A percentile compares a stretch with the other conserved stretches of the same genome.
These are phyloP conservation scores for Nissolia schottii DNA, from an alignment of 306 rosid genomes.

Conservation along the genomic window DNA sequence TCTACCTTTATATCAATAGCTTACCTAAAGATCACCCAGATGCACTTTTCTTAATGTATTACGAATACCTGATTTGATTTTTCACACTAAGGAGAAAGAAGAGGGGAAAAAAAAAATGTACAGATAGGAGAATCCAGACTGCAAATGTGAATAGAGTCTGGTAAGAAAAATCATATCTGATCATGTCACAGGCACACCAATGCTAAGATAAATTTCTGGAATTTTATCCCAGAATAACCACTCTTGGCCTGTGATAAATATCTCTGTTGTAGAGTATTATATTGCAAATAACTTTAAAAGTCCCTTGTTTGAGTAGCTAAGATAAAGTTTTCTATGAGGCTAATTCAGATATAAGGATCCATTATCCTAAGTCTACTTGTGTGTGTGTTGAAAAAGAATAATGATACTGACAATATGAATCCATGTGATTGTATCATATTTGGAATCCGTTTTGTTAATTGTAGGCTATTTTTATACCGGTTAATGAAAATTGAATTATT, in stretches of 20 bases:
- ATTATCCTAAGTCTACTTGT: not conserved
- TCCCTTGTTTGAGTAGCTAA: constrained; percentile 2
- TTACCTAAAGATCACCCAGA: constrained; percentile 88
- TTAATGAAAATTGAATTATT: not conserved
- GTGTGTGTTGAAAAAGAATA: not conserved
- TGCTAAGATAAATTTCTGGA: constrained; percentile 28
- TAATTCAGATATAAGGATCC: constrained; percentile 9
- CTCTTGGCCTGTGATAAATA: not conserved
- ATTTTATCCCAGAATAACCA: constrained; percentile 12
- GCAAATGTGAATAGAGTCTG: constrained; percentile 72
- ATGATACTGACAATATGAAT: not conserved
- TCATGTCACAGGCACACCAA: constrained; percentile 4
- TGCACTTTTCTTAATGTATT: constrained; percentile 81
- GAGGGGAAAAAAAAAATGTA: constrained; percentile 36
- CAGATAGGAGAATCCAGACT: constrained; percentile 45
- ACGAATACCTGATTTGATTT: constrained; percentile 67
- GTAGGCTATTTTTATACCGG: not conserved
- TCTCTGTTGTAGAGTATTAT: constrained; percentile 14
- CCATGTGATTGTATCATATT: not conserved
- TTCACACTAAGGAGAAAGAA: not conserved
- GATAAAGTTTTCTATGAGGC: not conserved
- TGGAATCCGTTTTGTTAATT: not conserved
- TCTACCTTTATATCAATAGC: constrained; percentile 79
- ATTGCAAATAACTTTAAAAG: constrained; percentile 3
- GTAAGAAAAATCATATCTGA: constrained; percentile 43